Percentiles rank a stretch among this genome's conserved stretches.
These are phyloP conservation scores for Chlamydomonas sphaeroides DNA, from an alignment of 139 green algal genomes.

Conservation along the genomic window DNA sequence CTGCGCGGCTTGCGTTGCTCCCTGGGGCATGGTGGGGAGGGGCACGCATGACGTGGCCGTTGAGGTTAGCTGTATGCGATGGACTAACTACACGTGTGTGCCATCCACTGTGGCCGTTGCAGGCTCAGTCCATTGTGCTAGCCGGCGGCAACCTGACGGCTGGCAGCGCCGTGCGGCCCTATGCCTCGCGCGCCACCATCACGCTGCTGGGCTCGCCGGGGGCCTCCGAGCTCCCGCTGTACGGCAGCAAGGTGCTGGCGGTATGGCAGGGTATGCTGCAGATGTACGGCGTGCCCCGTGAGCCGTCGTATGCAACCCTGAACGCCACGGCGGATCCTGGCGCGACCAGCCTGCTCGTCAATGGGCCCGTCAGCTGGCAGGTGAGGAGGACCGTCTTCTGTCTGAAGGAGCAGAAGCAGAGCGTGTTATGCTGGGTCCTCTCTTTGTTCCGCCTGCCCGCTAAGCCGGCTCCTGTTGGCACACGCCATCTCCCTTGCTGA, in stretches of 20 bases:
- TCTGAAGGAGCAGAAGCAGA: too few relatives aligned
- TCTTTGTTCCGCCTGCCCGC: too few relatives aligned
- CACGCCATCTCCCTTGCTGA: background rate
- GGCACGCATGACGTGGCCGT: too few relatives aligned
- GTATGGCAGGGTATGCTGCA: conserved; percentile 52
- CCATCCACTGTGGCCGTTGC: background rate
- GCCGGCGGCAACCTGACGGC: conserved; percentile 27
- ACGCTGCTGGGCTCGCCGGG: background rate
- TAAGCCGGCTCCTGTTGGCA: background rate
- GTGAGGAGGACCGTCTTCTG: background rate
- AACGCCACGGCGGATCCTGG: conserved; percentile 36
- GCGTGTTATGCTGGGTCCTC: too few relatives aligned
- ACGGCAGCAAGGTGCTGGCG: conserved; percentile 72
- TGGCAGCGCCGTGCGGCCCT: conserved; percentile 31
- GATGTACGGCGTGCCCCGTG: conserved; percentile 52
- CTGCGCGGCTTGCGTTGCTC: too few relatives aligned
- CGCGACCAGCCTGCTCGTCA: conserved; percentile 22
- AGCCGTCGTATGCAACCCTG: conserved; percentile 52
- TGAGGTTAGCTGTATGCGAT: too few relatives aligned
- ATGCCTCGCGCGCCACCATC: background rate
- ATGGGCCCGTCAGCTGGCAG: conserved; percentile 16
- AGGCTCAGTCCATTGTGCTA: background rate
- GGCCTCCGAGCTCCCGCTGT: conserved; percentile 67
- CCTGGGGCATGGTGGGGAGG: background rate
- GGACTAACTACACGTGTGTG: too few relatives aligned